Conservation (phyloP, 2,329 filamentous ascomycete genomes). For the Dactylellina drechsleri region DNA sequence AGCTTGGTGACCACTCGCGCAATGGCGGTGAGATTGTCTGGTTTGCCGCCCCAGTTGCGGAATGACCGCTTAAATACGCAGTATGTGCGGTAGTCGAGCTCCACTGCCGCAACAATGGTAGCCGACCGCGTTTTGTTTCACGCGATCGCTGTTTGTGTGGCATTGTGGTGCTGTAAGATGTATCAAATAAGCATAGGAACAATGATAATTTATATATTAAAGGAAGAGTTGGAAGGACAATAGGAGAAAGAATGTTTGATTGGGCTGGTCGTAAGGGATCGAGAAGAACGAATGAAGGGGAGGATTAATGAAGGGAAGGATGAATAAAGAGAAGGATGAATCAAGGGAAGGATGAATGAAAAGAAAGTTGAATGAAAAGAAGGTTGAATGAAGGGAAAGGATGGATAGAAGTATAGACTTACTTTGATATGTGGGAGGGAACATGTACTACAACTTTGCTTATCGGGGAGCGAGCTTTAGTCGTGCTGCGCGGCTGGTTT, state of each 20-base stretch:
- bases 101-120: background rate
- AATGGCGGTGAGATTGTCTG: constrained; percentile 11
- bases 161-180: background rate
- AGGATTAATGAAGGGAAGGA: too few species aligned
- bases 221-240: background rate
- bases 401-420: too few species aligned
- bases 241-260: background rate
- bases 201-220: background rate
- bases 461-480: too few species aligned
- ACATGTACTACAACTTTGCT: too few species aligned
- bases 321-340: too few species aligned
- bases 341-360: too few species aligned
- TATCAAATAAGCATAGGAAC: background rate
- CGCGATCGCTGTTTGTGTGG: background rate
- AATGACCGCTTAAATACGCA: constrained; percentile 40
- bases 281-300: too few species aligned
- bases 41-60: constrained; percentile 5
- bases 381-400: too few species aligned
- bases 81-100: constrained; percentile 37
- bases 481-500: too few species aligned
- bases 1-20: constrained; percentile 7
- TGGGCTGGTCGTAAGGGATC: background rate
- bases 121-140: background rate
- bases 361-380: too few species aligned
- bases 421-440: too few species aligned